Conservation (phyloP, 2,329 filamentous ascomycete genomes). For the Fusarium fracticaudum region DNA sequence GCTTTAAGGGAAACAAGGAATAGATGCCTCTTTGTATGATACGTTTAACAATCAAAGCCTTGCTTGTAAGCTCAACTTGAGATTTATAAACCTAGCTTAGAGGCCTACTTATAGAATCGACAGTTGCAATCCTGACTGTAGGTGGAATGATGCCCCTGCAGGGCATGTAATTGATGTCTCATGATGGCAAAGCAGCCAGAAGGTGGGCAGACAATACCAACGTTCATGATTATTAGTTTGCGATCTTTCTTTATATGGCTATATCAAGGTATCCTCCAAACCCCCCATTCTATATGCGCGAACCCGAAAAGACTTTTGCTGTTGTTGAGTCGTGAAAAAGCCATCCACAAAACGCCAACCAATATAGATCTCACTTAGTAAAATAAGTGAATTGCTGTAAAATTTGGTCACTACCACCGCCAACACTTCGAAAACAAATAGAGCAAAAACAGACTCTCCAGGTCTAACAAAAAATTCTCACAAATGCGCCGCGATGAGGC, state of each 20-base stretch:
- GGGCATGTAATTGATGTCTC: background rate
- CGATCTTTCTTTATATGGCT: constrained; percentile 40
- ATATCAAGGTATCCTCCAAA: constrained; percentile 38
- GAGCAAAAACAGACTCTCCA: constrained; percentile 25
- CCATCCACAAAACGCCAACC: constrained; percentile 43
- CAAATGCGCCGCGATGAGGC: constrained; percentile 17
- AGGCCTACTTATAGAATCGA: background rate
- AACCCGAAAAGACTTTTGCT: constrained; percentile 41
- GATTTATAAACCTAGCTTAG: background rate
- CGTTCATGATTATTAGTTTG: constrained; percentile 32
- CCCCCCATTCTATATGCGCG: constrained; percentile 41
- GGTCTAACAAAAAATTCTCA: constrained; percentile 26
- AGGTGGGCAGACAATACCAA: background rate
- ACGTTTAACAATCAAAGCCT: background rate
- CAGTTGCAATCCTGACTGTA: background rate
- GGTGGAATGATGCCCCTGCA: background rate
- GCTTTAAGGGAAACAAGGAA: background rate
- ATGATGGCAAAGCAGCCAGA: background rate
- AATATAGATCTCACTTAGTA: constrained; percentile 37
- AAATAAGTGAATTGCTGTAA: constrained; percentile 27
- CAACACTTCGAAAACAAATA: constrained; percentile 23
- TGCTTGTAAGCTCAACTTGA: background rate
- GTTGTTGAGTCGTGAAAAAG: constrained; percentile 34
- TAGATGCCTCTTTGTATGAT: background rate
- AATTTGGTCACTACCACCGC: constrained; percentile 23